Base-by-base conservation (phyloP, 2,329 filamentous ascomycete genomes). In the Xenosphaeropsis pyriputrescens region DNA sequence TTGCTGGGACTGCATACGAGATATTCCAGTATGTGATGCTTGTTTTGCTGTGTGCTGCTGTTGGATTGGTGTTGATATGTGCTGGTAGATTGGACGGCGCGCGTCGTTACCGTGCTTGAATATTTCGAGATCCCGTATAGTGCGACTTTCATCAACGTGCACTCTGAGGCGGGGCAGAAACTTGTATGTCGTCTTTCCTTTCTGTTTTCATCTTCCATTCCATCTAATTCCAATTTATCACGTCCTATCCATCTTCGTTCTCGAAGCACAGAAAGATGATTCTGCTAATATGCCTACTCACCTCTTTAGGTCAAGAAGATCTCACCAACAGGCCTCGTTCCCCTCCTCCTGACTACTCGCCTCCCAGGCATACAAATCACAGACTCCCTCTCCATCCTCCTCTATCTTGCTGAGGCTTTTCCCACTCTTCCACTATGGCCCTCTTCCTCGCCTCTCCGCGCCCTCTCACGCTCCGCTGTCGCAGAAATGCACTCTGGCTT, bases 321-420 rank as follows among this genome's bases (percentile, higher is more conserved):
- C 48, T 67, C 57, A 22, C 64, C 56, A 34, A 49, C 47, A 3
- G 62, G 53, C 40, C 63, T 62, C 33, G 62, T 67, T 7, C 62
- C 63, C 2, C 58, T 58, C 40, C 48, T 66, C 9, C 50, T 59
- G 18, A 55, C 61, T 37, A 22, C 44, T 4, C 36, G 42, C 1
- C 14, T 37, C 3, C 42, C 34, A 13, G 46, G 49, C 9, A 50
- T 61, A 22, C 41, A 59, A 6, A 47, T 68, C 36, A 62, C 58
- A 50, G 66, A 70, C 42, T 68, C 65, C 0, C 54, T 68, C 12
- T 59, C 66, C 39, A 68, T 70, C 35, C 53, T 52, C 51, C 64
- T 68, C 39, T 63, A 62, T 45, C 48, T 69, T 4, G 61, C 63
- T 14, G 65, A 69, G 41, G 44, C 47, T 15, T 47, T 63, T 36